Conservation (phyloP, 2,329 filamentous ascomycete genomes). For the Hypoxylon sp. region DNA sequence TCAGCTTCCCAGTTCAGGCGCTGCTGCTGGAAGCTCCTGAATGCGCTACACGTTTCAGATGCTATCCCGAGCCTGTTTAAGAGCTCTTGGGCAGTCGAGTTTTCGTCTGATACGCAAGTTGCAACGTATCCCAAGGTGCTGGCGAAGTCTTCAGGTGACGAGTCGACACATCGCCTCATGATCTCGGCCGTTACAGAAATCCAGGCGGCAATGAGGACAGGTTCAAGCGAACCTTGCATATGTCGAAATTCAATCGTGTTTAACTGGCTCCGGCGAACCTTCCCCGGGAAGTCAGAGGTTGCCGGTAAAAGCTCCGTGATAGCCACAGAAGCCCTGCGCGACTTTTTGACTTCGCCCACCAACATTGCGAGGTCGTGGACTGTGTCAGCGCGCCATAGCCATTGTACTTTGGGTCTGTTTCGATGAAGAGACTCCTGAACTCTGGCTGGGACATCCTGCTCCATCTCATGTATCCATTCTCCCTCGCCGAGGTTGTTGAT, state of each 20-base stretch:
- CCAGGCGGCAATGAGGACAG: slow-evolving; percentile 34
- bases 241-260: slow-evolving; percentile 43
- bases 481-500: slow-evolving; percentile 17
- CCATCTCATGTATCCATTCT: slow-evolving; percentile 33
- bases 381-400: slow-evolving; percentile 40
- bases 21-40: slow-evolving; percentile 24
- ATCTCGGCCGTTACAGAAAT: slow-evolving; percentile 33
- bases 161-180: slow-evolving; percentile 35
- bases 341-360: slow-evolving; percentile 28
- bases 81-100: slow-evolving; percentile 15
- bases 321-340: slow-evolving; percentile 29
- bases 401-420: slow-evolving; percentile 34
- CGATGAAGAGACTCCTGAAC: slow-evolving; percentile 23
- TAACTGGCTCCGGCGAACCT: slow-evolving; percentile 35
- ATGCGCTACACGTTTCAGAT: slow-evolving; percentile 10
- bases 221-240: slow-evolving; percentile 41
- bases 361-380: slow-evolving; percentile 39
- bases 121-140: slow-evolving; percentile 11
- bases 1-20: slow-evolving; percentile 36
- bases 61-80: slow-evolving; percentile 18
- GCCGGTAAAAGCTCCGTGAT: slow-evolving; percentile 37
- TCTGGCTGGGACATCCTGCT: slow-evolving; percentile 31
- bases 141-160: slow-evolving; percentile 20
- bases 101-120: slow-evolving; percentile 10
- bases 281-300: slow-evolving; percentile 30